These are phyloP conservation scores for Podaxis sp. DNA, from an alignment of 768 basidiomycete genomes.

Conservation along the genomic window DNA sequence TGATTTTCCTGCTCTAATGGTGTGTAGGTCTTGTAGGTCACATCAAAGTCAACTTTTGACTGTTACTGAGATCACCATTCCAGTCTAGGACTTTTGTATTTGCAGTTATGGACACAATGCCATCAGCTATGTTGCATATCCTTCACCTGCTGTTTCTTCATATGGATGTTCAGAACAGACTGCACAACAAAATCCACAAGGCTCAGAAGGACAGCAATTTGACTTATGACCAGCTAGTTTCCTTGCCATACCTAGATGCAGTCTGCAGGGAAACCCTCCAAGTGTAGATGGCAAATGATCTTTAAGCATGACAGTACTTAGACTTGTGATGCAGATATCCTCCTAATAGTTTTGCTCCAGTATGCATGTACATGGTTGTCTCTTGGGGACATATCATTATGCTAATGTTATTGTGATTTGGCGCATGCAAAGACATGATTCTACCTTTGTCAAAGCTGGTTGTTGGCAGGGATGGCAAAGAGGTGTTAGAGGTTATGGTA, in stretches of 20 bases:
- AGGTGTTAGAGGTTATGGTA: slow-evolving; percentile 31
- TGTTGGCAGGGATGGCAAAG: slow-evolving; percentile 28
- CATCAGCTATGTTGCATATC: slow-evolving; percentile 30
- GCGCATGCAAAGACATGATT: slow-evolving; percentile 30
- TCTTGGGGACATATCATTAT: neutral
- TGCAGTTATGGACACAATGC: slow-evolving; percentile 21
- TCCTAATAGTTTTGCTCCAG: slow-evolving; percentile 14
- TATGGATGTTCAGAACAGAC: slow-evolving; percentile 27
- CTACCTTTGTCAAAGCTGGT: slow-evolving; percentile 39
- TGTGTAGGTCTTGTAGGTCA: slow-evolving; percentile 2
- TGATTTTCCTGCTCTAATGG: neutral
- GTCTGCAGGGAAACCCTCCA: slow-evolving; percentile 30
- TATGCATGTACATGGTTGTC: slow-evolving; percentile 10
- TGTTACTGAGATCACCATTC: too few relatives aligned
- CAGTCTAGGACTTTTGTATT: neutral
- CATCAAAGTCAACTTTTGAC: neutral
- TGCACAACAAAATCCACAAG: slow-evolving; percentile 35
- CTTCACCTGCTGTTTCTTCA: slow-evolving; percentile 33
- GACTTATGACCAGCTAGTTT: slow-evolving; percentile 18
- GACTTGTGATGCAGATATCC: slow-evolving; percentile 9
- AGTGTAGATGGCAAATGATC: slow-evolving; percentile 21
- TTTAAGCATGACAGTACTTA: neutral
- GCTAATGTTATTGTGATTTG: slow-evolving; percentile 12
- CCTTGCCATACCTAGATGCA: slow-evolving; percentile 21
- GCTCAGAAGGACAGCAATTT: slow-evolving; percentile 15